Evolutionary conservation across 495 filamentous ascomycete genomes (phyloP), one percentile per base, ranked within the genome.

Genomic region (Penicillium argentinense): DNA sequence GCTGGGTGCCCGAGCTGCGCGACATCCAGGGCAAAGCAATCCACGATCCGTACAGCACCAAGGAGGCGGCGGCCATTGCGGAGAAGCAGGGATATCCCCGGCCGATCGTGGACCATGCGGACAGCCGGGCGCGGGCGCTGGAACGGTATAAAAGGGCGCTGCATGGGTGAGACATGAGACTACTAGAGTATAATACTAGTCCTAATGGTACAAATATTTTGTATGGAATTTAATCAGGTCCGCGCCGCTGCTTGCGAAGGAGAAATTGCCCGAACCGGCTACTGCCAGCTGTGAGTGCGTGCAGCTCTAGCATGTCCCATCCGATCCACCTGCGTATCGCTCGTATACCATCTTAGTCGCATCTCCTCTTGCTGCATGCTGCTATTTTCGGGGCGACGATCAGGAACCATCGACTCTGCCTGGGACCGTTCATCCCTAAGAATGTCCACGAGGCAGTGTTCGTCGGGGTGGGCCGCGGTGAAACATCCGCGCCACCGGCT

Each of bases 1-100:
- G 66, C n/a, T 84, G 79, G 78, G 74, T 84, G 8, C 79, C 78
- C 1, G 80, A 84, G 54, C 51, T 97, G 47, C 69, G 60, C 22
- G 79, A 67, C 0, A 64, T 95, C 3, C 34, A 72, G 46, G 81
- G 77, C 1, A 76, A 73, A 0, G 84, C 82, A 12, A 76, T 96
- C 19, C 91, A 96, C 68, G 86, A 87, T 41, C 91, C 91, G 6
- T 90, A 88, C 66, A 76, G 33, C 14, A 69, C 6, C 77, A 86
- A 39, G 82, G 86, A 1, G 81, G 75, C 1, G 82, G 66, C 33
- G 21, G 58, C 66, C 1, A 57, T 73, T 33, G 86, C 83, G 19
- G 71, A 73, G 66, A 83, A 78, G 69, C 71, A 72, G 28, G 85
- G 84, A 8, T 96, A 97, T 71, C 89, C 91, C 9, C 69, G 68